Conservation (phyloP, 306 rosid genomes). For the Corylus heterophylla region DNA sequence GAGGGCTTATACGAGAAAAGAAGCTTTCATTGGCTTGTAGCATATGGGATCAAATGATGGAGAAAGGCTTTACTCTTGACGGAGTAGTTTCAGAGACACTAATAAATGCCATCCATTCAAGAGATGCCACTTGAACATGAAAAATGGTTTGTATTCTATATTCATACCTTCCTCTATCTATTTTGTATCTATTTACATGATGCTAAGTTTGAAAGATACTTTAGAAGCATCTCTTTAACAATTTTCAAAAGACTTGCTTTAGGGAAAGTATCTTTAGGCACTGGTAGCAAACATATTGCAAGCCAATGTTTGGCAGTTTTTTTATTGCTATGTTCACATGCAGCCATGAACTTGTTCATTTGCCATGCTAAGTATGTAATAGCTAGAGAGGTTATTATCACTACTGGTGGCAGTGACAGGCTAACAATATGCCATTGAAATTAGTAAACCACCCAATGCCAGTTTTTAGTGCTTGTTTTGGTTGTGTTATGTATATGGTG, state of each 20-base stretch:
- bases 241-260: neutral
- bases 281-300: neutral
- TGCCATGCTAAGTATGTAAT: neutral
- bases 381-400: neutral
- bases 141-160: slow-evolving; percentile 24
- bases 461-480: neutral
- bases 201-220: slow-evolving; percentile 1
- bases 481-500: neutral
- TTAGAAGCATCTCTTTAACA: neutral
- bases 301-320: neutral
- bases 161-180: slow-evolving; percentile 13
- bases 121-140: slow-evolving; percentile 39
- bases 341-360: neutral
- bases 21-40: slow-evolving; percentile 62
- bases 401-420: neutral
- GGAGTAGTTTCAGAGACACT: slow-evolving; percentile 57
- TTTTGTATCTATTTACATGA: neutral
- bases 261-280: neutral
- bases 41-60: slow-evolving; percentile 98
- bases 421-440: neutral
- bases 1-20: slow-evolving; percentile 69
- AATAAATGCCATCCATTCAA: slow-evolving; percentile 56
- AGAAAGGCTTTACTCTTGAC: slow-evolving; percentile 85
- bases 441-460: too few species aligned
- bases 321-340: neutral